Evolutionary conservation across 2,329 filamentous ascomycete genomes (phyloP).

Genomic region (Sphaerulina vaccinii): DNA sequence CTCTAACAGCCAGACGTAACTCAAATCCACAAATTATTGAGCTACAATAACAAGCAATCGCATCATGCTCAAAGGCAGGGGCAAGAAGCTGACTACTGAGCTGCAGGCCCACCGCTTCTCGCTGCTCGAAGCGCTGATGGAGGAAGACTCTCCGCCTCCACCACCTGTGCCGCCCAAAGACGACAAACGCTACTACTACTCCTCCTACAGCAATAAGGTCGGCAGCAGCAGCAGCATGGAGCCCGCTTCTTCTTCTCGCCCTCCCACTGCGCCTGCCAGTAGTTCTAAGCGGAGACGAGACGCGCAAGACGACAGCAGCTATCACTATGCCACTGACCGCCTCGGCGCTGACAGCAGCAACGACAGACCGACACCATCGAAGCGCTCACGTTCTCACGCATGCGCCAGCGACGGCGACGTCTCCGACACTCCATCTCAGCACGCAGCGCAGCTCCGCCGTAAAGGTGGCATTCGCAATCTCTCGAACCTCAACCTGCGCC

Average conservation of each 20-base stretch:
- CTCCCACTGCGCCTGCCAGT: constrained; percentile 24
- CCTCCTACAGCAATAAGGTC: background rate
- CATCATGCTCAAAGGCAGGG: too few relatives aligned
- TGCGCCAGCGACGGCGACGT: constrained; percentile 21
- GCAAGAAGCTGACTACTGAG: too few relatives aligned
- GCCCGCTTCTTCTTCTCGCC: constrained; percentile 15
- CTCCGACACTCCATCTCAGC: constrained; percentile 26
- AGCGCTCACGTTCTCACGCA: constrained; percentile 30
- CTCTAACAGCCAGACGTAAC: too few relatives aligned
- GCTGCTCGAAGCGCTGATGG: constrained; percentile 12
- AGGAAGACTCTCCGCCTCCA: constrained; percentile 20
- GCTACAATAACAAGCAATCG: too few relatives aligned
- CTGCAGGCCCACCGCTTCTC: constrained; percentile 14
- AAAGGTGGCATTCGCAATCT: constrained; percentile 38
- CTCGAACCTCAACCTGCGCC: constrained; percentile 37
- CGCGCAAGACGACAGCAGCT: constrained; percentile 24
- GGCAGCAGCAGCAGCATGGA: constrained; percentile 18
- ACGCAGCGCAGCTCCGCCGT: constrained; percentile 33
- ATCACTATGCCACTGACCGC: constrained; percentile 16
- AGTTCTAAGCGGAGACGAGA: constrained; percentile 36
- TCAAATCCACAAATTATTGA: too few relatives aligned
- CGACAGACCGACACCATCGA: constrained; percentile 30
- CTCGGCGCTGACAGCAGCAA: constrained; percentile 22
- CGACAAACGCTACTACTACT: constrained; percentile 22
- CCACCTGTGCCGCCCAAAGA: constrained; percentile 37